These are phyloP conservation scores for Aquilaria yunnanensis DNA, from an alignment of 345 rosid genomes.

Conservation along the genomic window DNA sequence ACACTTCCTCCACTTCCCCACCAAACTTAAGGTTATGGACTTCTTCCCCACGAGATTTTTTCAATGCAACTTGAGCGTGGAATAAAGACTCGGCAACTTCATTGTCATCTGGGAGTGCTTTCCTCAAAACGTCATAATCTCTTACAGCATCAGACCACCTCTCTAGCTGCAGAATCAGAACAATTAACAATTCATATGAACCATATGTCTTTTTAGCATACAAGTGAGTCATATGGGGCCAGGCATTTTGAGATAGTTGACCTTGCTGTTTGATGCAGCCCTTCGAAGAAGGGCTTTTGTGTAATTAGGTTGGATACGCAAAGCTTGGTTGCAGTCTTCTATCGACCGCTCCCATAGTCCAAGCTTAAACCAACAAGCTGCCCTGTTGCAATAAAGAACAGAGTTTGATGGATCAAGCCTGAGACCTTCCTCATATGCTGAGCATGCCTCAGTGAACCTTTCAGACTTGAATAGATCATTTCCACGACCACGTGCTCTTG, in stretches of 20 bases:
- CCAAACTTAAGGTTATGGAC: slow-evolving; percentile 92
- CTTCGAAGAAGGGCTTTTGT: slow-evolving; percentile 76
- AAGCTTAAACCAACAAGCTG: slow-evolving; percentile 90
- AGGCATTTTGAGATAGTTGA: slow-evolving; percentile 15
- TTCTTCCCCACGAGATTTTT: slow-evolving; percentile 89
- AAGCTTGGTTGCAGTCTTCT: slow-evolving; percentile 76
- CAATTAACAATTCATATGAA: slow-evolving; percentile 7
- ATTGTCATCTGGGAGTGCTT: slow-evolving; percentile 72
- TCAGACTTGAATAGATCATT: slow-evolving; percentile 91
- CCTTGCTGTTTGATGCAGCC: slow-evolving; percentile 87
- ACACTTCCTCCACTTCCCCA: slow-evolving; percentile 86
- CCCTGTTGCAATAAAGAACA: slow-evolving; percentile 72
- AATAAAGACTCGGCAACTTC: slow-evolving; percentile 84
- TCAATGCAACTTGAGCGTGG: slow-evolving; percentile 89
- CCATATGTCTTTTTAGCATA: neutral
- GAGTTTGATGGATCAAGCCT: slow-evolving; percentile 78
- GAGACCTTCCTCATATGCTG: slow-evolving; percentile 90
- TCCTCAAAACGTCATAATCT: slow-evolving; percentile 79
- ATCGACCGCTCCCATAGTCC: slow-evolving; percentile 81
- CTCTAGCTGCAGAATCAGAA: slow-evolving; percentile 49
- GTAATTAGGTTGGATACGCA: slow-evolving; percentile 64
- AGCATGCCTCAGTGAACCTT: slow-evolving; percentile 90
- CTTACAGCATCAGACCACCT: slow-evolving; percentile 87
- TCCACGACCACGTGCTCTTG: slow-evolving; percentile 76
- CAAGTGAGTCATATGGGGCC: neutral